Evolutionary conservation across 2,329 filamentous ascomycete genomes (phyloP), one percentile per base, ranked within the genome.

Genomic region (Xylariomycetidae sp.): DNA sequence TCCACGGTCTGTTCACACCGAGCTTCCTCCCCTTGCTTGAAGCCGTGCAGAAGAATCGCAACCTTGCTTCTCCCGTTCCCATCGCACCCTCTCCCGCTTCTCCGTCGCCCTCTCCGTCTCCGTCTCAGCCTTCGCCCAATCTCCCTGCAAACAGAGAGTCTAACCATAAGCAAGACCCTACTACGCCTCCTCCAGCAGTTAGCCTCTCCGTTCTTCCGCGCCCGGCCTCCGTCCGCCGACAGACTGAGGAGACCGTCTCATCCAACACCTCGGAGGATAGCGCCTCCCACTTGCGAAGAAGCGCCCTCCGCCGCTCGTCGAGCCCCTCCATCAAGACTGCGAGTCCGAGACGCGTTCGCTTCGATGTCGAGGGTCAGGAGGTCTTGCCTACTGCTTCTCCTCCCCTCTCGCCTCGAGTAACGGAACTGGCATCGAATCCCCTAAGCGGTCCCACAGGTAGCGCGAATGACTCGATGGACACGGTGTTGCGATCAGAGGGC

Each of bases 1-100:
- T 82, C 43, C 68, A 70, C 42, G 76, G 76, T 40, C 58, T 82
- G 38, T 81, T 82, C 50, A 79, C 71, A 22, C 77, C 76, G 18
- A 70, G 61, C 40, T 82, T 74, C 48, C 65, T 82, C 35, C 76
- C 76, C 27, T 61, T 82, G 35, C 67, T 82, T 34, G 76, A 79
- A 44, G 63, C 64, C 41, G 46, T 50, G 29, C 50, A 60, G 29
- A 49, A 52, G 39, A 46, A 29, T n/a, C n/a, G n/a, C 40, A 44
- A 39, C 42, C 29, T 40, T 39, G 32, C 41, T 34, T 22, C 37
- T 17, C 19, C 39, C 16, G 23, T 25, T 39, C 30, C 43, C 38
- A 33, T 42, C 38, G 31, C 42, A 17, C 24, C 38, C 34, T 24
- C 38, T 35, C 29, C 28, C 19, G 29, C 28, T n/a, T 12, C 37